Evolutionary conservation across 2,329 filamentous ascomycete genomes (phyloP).

Genomic region (Coniochaeta sp.): DNA sequence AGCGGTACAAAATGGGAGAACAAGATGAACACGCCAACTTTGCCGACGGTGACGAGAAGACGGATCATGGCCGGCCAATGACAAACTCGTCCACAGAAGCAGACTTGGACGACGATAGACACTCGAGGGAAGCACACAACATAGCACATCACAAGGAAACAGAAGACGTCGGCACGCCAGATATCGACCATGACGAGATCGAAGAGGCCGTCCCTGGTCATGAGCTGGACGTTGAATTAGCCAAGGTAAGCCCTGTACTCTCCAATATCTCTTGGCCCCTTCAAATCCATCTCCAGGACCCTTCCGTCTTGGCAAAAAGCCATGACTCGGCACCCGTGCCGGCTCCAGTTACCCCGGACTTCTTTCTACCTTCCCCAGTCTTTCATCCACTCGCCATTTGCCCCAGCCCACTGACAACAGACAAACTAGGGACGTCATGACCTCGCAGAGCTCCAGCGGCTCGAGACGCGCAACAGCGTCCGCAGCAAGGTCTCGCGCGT

Average conservation of each 20-base stretch:
- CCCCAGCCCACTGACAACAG: neutral
- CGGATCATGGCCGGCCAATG: neutral
- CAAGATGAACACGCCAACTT: neutral
- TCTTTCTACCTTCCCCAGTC: neutral
- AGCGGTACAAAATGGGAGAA: neutral
- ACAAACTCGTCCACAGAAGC: neutral
- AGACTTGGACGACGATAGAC: neutral
- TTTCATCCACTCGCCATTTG: neutral
- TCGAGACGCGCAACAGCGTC: slow-evolving; percentile 14
- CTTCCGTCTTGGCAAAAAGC: neutral
- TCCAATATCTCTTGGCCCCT: neutral
- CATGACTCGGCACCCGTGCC: neutral
- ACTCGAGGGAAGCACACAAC: neutral
- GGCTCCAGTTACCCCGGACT: neutral
- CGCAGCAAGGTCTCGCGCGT: slow-evolving; percentile 17
- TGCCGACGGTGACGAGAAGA: neutral
- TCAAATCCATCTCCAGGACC: neutral
- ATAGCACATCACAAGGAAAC: neutral
- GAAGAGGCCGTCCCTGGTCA: slow-evolving; percentile 19
- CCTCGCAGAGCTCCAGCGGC: slow-evolving; percentile 10
- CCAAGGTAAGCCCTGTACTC: slow-evolving; percentile 10
- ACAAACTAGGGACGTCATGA: slow-evolving; percentile 7
- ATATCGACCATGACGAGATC: slow-evolving; percentile 22
- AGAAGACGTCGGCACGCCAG: neutral
- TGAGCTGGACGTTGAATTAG: slow-evolving; percentile 18